phyloP scores from a whole-genome alignment of 768 basidiomycete species.

The Porphyrellus cyaneotinctus region DNA sequence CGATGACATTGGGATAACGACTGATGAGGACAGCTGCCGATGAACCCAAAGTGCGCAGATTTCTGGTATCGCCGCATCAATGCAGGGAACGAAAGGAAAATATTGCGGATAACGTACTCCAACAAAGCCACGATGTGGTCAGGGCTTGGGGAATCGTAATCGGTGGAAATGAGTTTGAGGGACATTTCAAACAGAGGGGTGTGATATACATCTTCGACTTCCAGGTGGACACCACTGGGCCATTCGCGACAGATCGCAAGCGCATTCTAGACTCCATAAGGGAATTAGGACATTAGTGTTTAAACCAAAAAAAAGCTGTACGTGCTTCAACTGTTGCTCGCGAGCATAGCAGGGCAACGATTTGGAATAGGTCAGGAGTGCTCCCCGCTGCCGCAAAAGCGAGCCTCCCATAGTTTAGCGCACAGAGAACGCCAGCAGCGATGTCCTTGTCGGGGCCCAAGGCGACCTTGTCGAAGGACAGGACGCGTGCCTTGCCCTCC shows the following conservation, averaged over 20 bases:
- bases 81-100: too few species aligned
- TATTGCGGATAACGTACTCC: slow-evolving; percentile 10
- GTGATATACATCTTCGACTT: slow-evolving; percentile 47
- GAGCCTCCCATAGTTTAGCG: slow-evolving; percentile 54
- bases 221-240: slow-evolving; percentile 41
- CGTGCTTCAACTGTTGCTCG: slow-evolving; percentile 20
- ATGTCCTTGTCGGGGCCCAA: slow-evolving; percentile 28
- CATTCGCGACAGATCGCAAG: slow-evolving; percentile 48
- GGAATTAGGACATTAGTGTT: not conserved
- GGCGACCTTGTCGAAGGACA: slow-evolving; percentile 42
- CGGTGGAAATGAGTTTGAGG: slow-evolving; percentile 33
- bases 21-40: slow-evolving; percentile 46
- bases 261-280: slow-evolving; percentile 40
- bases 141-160: slow-evolving; percentile 34
- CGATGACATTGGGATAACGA: slow-evolving; percentile 57
- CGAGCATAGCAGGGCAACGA: slow-evolving; percentile 11
- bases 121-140: slow-evolving; percentile 28
- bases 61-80: slow-evolving; percentile 19
- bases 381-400: slow-evolving; percentile 30
- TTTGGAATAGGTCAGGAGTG: slow-evolving; percentile 6
- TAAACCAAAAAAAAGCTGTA: too few species aligned
- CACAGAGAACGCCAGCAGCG: slow-evolving; percentile 53
- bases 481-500: slow-evolving; percentile 32
- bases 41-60: slow-evolving; percentile 12
- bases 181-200: slow-evolving; percentile 45